Percentiles rank a stretch among this genome's conserved stretches.
phyloP scores from a whole-genome alignment of 306 rosid genomes.

The Astragalus membranaceus region DNA sequence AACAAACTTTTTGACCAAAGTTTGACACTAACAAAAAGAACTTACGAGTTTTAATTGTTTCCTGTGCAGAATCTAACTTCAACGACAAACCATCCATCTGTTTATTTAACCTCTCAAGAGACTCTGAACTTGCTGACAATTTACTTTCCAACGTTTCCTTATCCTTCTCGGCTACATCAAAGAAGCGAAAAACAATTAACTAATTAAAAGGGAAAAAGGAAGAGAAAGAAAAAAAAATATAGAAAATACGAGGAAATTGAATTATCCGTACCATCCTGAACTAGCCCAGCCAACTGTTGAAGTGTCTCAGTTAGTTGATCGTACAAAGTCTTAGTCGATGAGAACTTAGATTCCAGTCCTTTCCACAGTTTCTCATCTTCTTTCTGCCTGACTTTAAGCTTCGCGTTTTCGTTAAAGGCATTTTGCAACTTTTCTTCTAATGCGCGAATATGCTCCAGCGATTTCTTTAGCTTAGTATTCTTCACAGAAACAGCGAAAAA shows the following conservation, averaged over 20 bases:
- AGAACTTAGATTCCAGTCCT: constrained; percentile 80
- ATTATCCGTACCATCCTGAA: constrained; percentile 62
- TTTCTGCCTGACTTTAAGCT: constrained; percentile 84
- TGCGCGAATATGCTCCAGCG: constrained; percentile 52
- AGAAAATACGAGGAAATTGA: not conserved
- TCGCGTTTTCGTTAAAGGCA: constrained; percentile 79
- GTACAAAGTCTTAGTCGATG: constrained; percentile 74
- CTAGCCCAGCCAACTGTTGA: constrained; percentile 63
- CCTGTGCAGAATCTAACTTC: constrained; percentile 59
- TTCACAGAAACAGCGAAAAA: constrained; percentile 19
- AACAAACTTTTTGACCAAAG: not conserved
- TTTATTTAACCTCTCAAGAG: constrained; percentile 64
- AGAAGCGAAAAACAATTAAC: constrained; percentile 1
- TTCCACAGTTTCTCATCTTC: constrained; percentile 92
- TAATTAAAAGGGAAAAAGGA: not conserved
- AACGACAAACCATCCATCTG: constrained; percentile 61
- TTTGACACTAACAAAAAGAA: not conserved
- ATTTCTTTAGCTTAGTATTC: constrained; percentile 78
- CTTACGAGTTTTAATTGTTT: constrained; percentile 59
- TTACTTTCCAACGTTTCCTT: constrained; percentile 62
- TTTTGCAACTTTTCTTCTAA: constrained; percentile 84
- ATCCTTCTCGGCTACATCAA: constrained; percentile 69
- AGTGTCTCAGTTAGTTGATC: constrained; percentile 81
- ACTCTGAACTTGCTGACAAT: constrained; percentile 50
- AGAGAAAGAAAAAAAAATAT: not conserved